A percentile compares a stretch with the other conserved stretches of the same genome.
Conservation (phyloP, 202 grass and related monocot species). For the Cymbopogon flexuosus region DNA sequence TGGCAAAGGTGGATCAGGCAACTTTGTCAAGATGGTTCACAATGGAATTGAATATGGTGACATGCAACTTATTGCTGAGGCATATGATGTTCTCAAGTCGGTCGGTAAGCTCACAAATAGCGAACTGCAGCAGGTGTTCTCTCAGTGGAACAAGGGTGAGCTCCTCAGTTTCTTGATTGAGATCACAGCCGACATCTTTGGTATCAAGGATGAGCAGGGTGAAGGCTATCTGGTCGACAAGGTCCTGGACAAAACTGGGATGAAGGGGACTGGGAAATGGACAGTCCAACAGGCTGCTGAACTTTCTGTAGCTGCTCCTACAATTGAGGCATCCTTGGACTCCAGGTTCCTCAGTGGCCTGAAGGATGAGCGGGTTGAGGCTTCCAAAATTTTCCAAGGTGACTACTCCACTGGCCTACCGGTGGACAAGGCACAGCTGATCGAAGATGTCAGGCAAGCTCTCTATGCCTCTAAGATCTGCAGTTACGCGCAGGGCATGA, state of each 20-base stretch:
- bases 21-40: slow-evolving; percentile 96
- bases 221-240: slow-evolving; percentile 81
- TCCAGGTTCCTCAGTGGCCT: slow-evolving; percentile 78
- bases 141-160: slow-evolving; percentile 89
- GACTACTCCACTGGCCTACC: slow-evolving; percentile 34
- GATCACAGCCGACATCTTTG: slow-evolving; percentile 75
- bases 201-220: slow-evolving; percentile 73
- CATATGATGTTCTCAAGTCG: slow-evolving; percentile 74
- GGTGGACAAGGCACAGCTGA: slow-evolving; percentile 72
- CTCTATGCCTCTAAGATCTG: slow-evolving; percentile 86
- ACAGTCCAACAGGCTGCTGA: slow-evolving; percentile 82
- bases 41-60: slow-evolving; percentile 88
- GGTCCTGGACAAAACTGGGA: slow-evolving; percentile 88
- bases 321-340: slow-evolving; percentile 81
- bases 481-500: slow-evolving; percentile 85
- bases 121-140: slow-evolving; percentile 71
- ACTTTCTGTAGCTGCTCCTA: slow-evolving; percentile 76
- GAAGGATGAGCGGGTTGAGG: slow-evolving; percentile 62
- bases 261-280: slow-evolving; percentile 93
- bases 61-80: slow-evolving; percentile 81
- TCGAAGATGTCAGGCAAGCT: slow-evolving; percentile 74
- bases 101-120: slow-evolving; percentile 75
- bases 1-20: slow-evolving; percentile 67
- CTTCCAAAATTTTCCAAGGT: slow-evolving; percentile 66
- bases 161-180: slow-evolving; percentile 87